Conservation (phyloP, 805 yeast species). For the Wickerhamomyces rabaulensis region DNA sequence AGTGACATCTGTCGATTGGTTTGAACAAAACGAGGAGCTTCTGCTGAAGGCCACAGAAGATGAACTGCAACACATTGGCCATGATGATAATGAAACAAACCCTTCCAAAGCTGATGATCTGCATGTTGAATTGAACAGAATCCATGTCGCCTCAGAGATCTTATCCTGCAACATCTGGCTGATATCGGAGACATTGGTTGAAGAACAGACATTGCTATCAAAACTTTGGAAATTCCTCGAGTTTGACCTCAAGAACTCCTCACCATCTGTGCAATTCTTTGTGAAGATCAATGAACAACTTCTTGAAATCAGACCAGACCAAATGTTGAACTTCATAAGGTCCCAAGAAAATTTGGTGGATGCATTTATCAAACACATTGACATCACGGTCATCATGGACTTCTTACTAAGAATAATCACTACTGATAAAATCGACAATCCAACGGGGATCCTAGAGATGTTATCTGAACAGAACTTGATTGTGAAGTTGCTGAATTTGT, state of each 20-base stretch:
- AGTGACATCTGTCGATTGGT: slow-evolving; percentile 37
- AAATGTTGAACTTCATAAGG: slow-evolving; percentile 46
- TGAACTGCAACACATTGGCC: slow-evolving; percentile 1
- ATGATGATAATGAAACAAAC: slow-evolving; percentile 11
- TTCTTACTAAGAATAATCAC: slow-evolving; percentile 82
- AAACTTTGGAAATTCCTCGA: slow-evolving; percentile 78
- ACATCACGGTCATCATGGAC: slow-evolving; percentile 89
- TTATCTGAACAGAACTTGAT: slow-evolving; percentile 71
- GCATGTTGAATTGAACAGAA: slow-evolving; percentile 24
- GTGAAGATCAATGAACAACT: slow-evolving; percentile 86
- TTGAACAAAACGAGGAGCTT: slow-evolving; percentile 19
- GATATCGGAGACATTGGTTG: slow-evolving; percentile 82
- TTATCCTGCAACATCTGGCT: slow-evolving; percentile 90
- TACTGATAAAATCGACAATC: slow-evolving; percentile 83
- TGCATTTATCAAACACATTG: slow-evolving; percentile 70
- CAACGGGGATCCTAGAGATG: slow-evolving; percentile 83
- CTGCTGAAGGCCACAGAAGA: slow-evolving; percentile 6
- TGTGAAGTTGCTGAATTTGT: slow-evolving; percentile 59
- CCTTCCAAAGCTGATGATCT: slow-evolving; percentile 12
- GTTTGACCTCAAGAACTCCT: slow-evolving; percentile 46
- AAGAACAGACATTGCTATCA: slow-evolving; percentile 54
- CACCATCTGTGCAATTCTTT: slow-evolving; percentile 74
- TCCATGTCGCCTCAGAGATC: slow-evolving; percentile 76
- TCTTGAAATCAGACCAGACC: slow-evolving; percentile 71
- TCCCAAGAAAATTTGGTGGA: slow-evolving; percentile 56